Percentiles rank a stretch among this genome's conserved stretches.
phyloP scores from a whole-genome alignment of 306 rosid genomes.

The Psophocarpus tetragonolobus region DNA sequence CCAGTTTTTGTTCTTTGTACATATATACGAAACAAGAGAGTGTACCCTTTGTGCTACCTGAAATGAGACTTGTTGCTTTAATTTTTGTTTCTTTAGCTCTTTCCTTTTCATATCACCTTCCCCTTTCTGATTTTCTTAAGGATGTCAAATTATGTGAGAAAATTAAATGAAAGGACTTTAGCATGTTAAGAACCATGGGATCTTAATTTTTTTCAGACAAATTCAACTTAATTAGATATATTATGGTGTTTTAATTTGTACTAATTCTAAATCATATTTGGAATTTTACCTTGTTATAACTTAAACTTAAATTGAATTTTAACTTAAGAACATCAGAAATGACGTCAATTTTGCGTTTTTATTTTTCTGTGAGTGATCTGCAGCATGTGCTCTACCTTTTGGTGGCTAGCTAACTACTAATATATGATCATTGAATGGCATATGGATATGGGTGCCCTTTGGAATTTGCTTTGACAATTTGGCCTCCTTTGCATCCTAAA shows the following conservation, averaged over 20 bases:
- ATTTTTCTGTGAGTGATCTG: neutral
- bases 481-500: neutral
- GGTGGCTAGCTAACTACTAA: neutral
- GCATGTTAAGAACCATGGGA: neutral
- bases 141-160: neutral
- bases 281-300: neutral
- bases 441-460: neutral
- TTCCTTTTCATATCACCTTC: neutral
- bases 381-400: neutral
- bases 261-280: neutral
- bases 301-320: neutral
- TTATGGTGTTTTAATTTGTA: too few species aligned
- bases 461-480: slow-evolving; percentile 10
- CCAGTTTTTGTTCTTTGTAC: slow-evolving; percentile 20
- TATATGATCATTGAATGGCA: neutral
- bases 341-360: neutral
- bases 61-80: neutral
- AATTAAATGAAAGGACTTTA: slow-evolving; percentile 15
- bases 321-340: neutral
- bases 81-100: neutral
- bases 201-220: too few species aligned
- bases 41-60: neutral
- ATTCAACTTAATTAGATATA: too few species aligned
- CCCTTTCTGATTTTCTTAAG: neutral
- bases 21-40: slow-evolving; percentile 7